Evolutionary conservation across 495 filamentous ascomycete species (phyloP).

Genomic region (Melanomma pulvis-pyrius): DNA sequence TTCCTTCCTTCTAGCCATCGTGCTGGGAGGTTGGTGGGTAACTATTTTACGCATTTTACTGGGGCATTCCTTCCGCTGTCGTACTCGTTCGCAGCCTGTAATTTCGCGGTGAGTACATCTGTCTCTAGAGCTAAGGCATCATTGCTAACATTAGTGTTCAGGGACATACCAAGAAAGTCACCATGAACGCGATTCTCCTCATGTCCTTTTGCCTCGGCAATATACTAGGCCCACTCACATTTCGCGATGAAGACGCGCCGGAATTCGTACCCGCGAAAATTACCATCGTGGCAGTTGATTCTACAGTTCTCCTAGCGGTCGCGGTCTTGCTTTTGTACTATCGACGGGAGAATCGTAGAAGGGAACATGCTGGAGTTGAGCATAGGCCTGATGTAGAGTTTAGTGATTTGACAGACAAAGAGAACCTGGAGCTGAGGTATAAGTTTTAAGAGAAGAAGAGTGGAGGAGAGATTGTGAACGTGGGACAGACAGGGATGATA

Average conservation of each 20-base stretch:
- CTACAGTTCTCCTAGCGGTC: neutral
- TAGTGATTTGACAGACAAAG: conserved; percentile 20
- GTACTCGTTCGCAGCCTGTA: conserved; percentile 52
- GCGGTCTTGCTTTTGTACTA: conserved; percentile 1
- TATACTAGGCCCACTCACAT: conserved; percentile 58
- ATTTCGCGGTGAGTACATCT: conserved; percentile 44
- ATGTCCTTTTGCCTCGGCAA: conserved; percentile 45
- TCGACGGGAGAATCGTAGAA: conserved; percentile 10
- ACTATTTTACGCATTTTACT: conserved; percentile 53
- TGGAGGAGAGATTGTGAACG: neutral
- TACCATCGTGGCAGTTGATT: conserved; percentile 13
- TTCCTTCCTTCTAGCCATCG: conserved; percentile 4
- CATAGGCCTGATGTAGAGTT: conserved; percentile 18
- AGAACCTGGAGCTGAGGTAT: conserved; percentile 23
- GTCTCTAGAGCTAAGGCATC: neutral
- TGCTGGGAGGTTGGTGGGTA: conserved; percentile 36
- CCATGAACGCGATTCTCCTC: conserved; percentile 62
- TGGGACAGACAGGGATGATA: too few relatives aligned
- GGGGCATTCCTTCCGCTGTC: conserved; percentile 58
- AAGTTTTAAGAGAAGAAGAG: conserved; percentile 6
- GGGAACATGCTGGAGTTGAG: neutral
- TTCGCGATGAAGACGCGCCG: conserved; percentile 58
- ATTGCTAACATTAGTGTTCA: conserved; percentile 50
- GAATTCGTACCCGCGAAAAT: conserved; percentile 24
- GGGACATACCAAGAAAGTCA: conserved; percentile 66